phyloP scores from a whole-genome alignment of 163 green algal genomes.

The Scenedesmus sp. region DNA sequence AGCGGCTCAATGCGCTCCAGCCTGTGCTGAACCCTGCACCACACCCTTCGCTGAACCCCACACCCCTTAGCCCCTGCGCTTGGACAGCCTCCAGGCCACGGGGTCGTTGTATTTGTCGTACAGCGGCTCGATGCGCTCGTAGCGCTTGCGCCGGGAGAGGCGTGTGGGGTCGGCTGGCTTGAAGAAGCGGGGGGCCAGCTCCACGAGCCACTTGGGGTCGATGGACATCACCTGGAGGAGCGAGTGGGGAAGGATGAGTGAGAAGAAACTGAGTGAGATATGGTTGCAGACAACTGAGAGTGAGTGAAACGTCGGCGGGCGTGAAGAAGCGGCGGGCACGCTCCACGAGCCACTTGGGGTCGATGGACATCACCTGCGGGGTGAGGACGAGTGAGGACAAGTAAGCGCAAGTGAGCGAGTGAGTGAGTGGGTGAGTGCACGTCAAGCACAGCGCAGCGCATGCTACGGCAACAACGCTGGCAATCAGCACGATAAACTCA shows the following conservation, averaged over 20 bases:
- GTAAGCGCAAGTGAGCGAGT: too few species aligned
- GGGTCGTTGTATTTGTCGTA: slow-evolving; percentile 95
- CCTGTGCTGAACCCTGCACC: neutral
- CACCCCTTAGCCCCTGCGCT: slow-evolving; percentile 74
- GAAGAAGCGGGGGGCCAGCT: slow-evolving; percentile 97
- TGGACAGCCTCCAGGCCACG: slow-evolving; percentile 88
- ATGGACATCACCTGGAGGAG: slow-evolving; percentile 75
- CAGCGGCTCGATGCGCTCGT: slow-evolving; percentile 97
- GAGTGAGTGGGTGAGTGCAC: too few species aligned
- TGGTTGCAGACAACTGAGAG: too few species aligned
- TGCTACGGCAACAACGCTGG: too few species aligned
- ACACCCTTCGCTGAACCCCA: neutral
- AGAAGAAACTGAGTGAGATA: neutral
- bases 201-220: slow-evolving; percentile 91
- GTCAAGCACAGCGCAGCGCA: neutral
- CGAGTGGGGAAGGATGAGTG: neutral
- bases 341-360: slow-evolving; percentile 93
- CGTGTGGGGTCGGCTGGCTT: slow-evolving; percentile 91
- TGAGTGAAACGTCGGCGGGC: slow-evolving; percentile 73
- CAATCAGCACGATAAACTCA: too few species aligned
- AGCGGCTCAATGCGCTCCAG: neutral
- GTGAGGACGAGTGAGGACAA: too few species aligned
- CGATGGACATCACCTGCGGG: slow-evolving; percentile 64
- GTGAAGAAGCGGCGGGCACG: slow-evolving; percentile 97
- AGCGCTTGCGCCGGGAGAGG: slow-evolving; percentile 92